A percentile compares a stretch with the other conserved stretches of the same genome.
phyloP scores from a whole-genome alignment of 2,329 filamentous ascomycete genomes.

The Pseudogymnoascus sp. region DNA sequence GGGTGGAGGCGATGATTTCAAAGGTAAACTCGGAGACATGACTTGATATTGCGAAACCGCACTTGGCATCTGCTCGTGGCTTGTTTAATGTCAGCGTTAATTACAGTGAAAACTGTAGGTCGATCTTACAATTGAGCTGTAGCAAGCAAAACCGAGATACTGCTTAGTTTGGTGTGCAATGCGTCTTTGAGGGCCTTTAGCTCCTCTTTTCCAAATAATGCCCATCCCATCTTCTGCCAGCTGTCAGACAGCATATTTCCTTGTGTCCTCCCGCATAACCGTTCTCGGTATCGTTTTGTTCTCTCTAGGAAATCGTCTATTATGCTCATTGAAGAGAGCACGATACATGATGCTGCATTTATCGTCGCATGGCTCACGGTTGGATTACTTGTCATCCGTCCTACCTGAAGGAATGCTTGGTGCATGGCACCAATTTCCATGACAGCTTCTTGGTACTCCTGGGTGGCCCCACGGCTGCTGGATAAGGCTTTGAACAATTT shows the following conservation, averaged over 20 bases:
- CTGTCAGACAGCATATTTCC: background rate
- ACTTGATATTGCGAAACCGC: background rate
- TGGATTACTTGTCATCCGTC: background rate
- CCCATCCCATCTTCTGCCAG: background rate
- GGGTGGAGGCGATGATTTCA: no score
- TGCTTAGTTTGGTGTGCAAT: background rate
- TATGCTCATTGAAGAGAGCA: background rate
- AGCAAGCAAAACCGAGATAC: background rate
- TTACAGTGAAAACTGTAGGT: background rate
- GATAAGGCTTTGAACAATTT: background rate
- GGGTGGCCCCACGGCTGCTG: background rate
- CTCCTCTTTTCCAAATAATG: background rate
- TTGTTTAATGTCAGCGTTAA: background rate
- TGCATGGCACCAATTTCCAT: background rate
- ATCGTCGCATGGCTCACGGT: background rate
- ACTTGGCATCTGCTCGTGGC: background rate
- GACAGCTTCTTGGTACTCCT: background rate
- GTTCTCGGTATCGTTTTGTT: background rate
- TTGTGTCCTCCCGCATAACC: background rate
- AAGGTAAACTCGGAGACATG: background rate
- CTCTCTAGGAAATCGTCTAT: background rate
- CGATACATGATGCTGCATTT: background rate
- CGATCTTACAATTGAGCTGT: background rate
- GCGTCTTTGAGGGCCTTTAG: background rate
- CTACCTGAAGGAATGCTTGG: background rate